These are phyloP conservation scores for Suhomyces vadensis DNA, from an alignment of 805 yeast species.

Conservation along the genomic window DNA sequence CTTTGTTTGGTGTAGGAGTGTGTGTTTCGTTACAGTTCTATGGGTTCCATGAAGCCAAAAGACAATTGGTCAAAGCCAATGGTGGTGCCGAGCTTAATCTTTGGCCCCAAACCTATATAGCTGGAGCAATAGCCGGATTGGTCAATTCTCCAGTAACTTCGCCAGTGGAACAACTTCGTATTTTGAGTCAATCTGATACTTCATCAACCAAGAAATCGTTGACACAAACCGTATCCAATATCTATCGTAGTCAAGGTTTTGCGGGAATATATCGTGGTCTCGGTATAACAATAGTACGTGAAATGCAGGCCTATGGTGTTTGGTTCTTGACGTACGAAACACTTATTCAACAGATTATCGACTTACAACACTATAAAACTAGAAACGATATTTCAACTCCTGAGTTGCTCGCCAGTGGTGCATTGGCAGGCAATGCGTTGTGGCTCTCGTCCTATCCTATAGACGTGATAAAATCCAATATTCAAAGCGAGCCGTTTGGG, in stretches of 20 bases:
- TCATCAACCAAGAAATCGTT: slow-evolving; percentile 20
- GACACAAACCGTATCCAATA: slow-evolving; percentile 41
- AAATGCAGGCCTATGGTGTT: slow-evolving; percentile 72
- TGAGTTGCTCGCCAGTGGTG: slow-evolving; percentile 59
- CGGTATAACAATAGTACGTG: slow-evolving; percentile 55
- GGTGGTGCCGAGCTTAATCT: slow-evolving; percentile 39
- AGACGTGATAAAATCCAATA: slow-evolving; percentile 50
- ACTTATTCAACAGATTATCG: slow-evolving; percentile 44
- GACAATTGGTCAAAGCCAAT: slow-evolving; percentile 47
- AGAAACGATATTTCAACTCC: slow-evolving; percentile 55
- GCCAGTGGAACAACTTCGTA: slow-evolving; percentile 68
- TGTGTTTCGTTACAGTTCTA: slow-evolving; percentile 71
- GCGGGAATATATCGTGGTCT: slow-evolving; percentile 58
- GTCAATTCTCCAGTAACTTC: slow-evolving; percentile 64
- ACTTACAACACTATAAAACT: slow-evolving; percentile 32
- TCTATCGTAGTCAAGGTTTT: slow-evolving; percentile 45
- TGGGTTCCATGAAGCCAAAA: slow-evolving; percentile 67
- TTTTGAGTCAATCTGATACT: slow-evolving; percentile 55
- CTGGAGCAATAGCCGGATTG: slow-evolving; percentile 67
- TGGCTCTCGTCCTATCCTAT: slow-evolving; percentile 60
- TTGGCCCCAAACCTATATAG: slow-evolving; percentile 57
- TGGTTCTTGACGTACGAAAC: slow-evolving; percentile 71
- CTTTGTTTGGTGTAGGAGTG: slow-evolving; percentile 52
- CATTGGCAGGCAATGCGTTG: slow-evolving; percentile 65
- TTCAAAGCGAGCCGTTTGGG: slow-evolving; percentile 57